A percentile compares a stretch with the other conserved stretches of the same genome.
Conservation (phyloP, 2,329 filamentous ascomycete genomes). For the Lasiodiplodia hormozganensis region DNA sequence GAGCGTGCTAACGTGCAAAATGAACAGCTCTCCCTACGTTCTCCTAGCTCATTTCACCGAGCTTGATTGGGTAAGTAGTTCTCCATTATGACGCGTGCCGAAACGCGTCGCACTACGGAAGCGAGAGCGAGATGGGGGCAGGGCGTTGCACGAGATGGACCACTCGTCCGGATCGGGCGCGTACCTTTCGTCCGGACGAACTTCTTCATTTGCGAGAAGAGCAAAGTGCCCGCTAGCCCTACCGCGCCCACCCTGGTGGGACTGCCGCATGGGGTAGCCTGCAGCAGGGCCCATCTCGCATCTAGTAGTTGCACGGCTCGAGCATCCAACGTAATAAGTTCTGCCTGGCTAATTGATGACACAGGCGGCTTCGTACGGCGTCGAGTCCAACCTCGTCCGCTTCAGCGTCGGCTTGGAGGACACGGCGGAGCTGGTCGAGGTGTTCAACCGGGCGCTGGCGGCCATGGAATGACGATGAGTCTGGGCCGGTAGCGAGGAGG, state of each 20-base stretch:
- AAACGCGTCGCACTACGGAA: slow-evolving; percentile 8
- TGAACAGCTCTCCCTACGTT: slow-evolving; percentile 79
- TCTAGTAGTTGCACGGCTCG: slow-evolving; percentile 4
- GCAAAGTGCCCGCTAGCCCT: slow-evolving; percentile 11
- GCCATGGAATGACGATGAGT: slow-evolving; percentile 50
- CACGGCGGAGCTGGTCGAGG: slow-evolving; percentile 66
- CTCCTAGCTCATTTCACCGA: slow-evolving; percentile 91
- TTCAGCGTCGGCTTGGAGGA: slow-evolving; percentile 93
- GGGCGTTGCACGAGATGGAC: slow-evolving; percentile 6
- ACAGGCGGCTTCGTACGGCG: slow-evolving; percentile 75
- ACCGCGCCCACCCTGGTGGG: slow-evolving; percentile 15
- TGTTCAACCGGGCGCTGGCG: slow-evolving; percentile 73
- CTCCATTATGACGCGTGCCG: slow-evolving; percentile 12
- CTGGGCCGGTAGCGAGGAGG: background rate
- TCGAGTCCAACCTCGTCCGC: slow-evolving; percentile 79
- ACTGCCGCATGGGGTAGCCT: background rate
- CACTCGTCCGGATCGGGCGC: slow-evolving; percentile 3
- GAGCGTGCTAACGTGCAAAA: slow-evolving; percentile 16
- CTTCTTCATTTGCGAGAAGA: slow-evolving; percentile 19
- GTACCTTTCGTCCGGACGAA: slow-evolving; percentile 11
- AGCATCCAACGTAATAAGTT: slow-evolving; percentile 7
- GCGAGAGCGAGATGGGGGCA: slow-evolving; percentile 9
- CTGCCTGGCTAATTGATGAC: slow-evolving; percentile 20
- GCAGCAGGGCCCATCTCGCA: slow-evolving; percentile 7
- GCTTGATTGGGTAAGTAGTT: slow-evolving; percentile 77